phyloP scores from a whole-genome alignment of 768 basidiomycete genomes.

The Boletus coccyginus region DNA sequence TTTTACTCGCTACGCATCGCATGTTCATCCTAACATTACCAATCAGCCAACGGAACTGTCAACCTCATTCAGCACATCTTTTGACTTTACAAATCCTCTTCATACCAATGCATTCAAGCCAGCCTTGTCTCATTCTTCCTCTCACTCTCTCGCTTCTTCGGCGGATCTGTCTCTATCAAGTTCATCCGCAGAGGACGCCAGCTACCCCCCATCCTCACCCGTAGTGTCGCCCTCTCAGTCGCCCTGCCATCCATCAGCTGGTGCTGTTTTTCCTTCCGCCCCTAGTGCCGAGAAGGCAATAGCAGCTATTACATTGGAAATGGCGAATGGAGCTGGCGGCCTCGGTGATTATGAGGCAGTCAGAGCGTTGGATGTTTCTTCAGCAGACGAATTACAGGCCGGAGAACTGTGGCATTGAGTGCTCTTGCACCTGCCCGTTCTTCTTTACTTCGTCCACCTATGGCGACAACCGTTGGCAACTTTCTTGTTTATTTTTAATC shows the following conservation, averaged over 20 bases:
- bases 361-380: slow-evolving; percentile 35
- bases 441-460: neutral
- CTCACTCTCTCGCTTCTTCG: slow-evolving; percentile 11
- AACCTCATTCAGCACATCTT: slow-evolving; percentile 25
- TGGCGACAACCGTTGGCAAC: neutral
- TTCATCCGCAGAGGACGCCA: slow-evolving; percentile 1
- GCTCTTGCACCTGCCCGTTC: neutral
- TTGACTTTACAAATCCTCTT: slow-evolving; percentile 21
- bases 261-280: slow-evolving; percentile 24
- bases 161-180: slow-evolving; percentile 5
- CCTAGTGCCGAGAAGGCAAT: slow-evolving; percentile 58
- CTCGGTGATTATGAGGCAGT: slow-evolving; percentile 55
- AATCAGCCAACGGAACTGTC: slow-evolving; percentile 14
- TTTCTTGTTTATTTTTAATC: slow-evolving; percentile 30
- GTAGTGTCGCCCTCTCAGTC: slow-evolving; percentile 14
- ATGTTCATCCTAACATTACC: slow-evolving; percentile 10
- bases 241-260: slow-evolving; percentile 4
- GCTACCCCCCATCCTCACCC: slow-evolving; percentile 7
- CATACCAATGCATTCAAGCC: slow-evolving; percentile 30
- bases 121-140: slow-evolving; percentile 18
- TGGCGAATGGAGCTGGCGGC: slow-evolving; percentile 63
- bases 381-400: slow-evolving; percentile 42
- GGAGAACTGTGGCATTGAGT: slow-evolving; percentile 60
- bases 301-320: slow-evolving; percentile 54
- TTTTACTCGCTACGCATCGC: slow-evolving; percentile 12